Base-by-base conservation (phyloP, 129 eudicot species). In the Centaurea solstitialis region DNA sequence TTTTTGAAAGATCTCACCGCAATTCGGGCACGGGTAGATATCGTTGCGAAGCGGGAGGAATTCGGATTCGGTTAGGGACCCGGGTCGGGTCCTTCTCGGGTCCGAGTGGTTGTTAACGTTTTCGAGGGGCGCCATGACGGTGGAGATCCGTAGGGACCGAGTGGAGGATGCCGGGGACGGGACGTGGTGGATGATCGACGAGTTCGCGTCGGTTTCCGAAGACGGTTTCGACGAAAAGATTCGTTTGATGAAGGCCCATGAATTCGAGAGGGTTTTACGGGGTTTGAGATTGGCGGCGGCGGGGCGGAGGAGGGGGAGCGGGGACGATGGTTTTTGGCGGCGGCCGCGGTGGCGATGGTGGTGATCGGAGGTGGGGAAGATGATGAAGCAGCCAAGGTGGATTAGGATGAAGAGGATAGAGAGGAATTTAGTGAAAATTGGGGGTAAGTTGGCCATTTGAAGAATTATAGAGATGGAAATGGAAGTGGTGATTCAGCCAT, bases 1-100 rank as follows among this genome's bases (percentile, higher is more conserved):
- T 7, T 84, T 79, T 6, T 74, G 95, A 69, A 94, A 90, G 21
- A 94, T 75, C 69, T 94, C 98, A 2, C 98, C 98, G 64, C 98
- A 93, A 5, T 82, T 22, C 0, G 94, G 78, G 70, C 98, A 93
- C 0, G 98, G 98, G 83, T 86, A 81, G 69, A 93, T 89, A 62
- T 93, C 86, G 72, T 89, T 91, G 1, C 94, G 81, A 5, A 86
- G 82, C 2, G 93, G 93, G 78, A 85, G 64, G 75, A 84, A 79
- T 41, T 83, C 82, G 59, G 78, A 72, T 6, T 83, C 86, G 22
- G 82, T 69, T 64, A 77, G 28, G 2, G 74, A 77, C 15, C 86
- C 79, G 70, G 77, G 86, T 64, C 86, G 62, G 70, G 21, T 75
- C 20, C 33, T 39, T 20, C 21, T 73, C 6, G 37, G 37, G 5